Base-by-base conservation (phyloP, 1,139 yeast genomes). In the Candida gigantensis region DNA sequence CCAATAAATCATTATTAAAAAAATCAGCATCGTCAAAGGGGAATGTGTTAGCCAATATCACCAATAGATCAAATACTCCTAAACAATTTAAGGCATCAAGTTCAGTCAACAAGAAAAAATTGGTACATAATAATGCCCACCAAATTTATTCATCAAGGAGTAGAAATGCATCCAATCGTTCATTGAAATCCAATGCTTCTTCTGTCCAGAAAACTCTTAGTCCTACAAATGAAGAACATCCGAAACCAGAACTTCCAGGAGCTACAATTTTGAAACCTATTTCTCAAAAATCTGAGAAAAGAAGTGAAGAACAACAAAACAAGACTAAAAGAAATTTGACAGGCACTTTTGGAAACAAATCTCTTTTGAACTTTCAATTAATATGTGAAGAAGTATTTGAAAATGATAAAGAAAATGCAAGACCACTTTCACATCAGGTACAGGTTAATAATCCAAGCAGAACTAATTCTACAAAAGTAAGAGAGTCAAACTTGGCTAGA, bases 41-140 rank as follows among this genome's bases (percentile, higher is more conserved):
- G 16, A 45, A 28, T 45, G 63, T 49, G 8, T 54, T 61, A 38
- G 47, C 56, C 3, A 64, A 61, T 49, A 57, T 58, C 36, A 64
- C 72, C 6, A 68, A 68, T 39, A 52, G 28, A 24, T n/a, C 26
- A 4, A 38, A 58, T 3, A 46, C 52, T 5, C 50, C 56, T 10
- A 46, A 50, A 41, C 50, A 51, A 34, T 60, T 65, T 44, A 61
- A 61, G 14, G 76, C 73, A 2, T 69, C 75, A 2, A 66, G 58
- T 29, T 65, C 75, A 3, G 58, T 64, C 39, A 65, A 60, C 43
- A 68, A 62, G 46, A 69, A 62, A 51, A 66, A 60, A 42, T 49
- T 57, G 8, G 43, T 58, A 32, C 47, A 56, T 43, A 61, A 55
- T 32, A 58, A 55, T 27, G 54, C 53, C 17, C 57, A 52, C 17